Evolutionary conservation across 2,329 filamentous ascomycete genomes (phyloP), one percentile per base, ranked within the genome.

Genomic region (Epichloe uncinata): DNA sequence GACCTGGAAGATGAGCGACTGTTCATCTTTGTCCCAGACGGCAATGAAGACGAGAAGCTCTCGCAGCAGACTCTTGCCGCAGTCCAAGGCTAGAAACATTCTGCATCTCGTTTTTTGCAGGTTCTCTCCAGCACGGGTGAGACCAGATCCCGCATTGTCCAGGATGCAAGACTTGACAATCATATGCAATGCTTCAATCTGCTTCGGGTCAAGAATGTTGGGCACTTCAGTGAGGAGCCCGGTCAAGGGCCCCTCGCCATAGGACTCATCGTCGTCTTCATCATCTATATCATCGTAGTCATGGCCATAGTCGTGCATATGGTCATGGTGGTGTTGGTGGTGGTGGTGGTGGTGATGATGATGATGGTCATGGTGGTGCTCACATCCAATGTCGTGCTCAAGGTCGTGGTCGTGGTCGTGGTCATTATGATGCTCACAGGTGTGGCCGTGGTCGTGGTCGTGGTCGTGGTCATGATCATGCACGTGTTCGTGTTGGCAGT

Each of bases 171-270:
- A 90, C 71, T 96, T 95, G 59, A 97, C 84, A 52, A 96, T 94
- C 90, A 96, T 95, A 50, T 95, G 91, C 48, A 97, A 71, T 5
- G 93, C 90, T 66, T 97, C 91, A 49, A 96, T 96, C 66, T 97
- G 91, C 50, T 89, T 90, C 0, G 91, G 91, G 42, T 94, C 90
- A 33, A 97, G 74, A 37, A 96, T 95, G 56, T 97, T 85, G 33
- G 91, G 91, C 12, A 97, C 88, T 63, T 97, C 91, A 0, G 91
- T 96, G 50, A 97, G 71, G 13, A 97, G 71, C 12, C 91, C 91
- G 16, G 87, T 85, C 61, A 87, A 76, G 20, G 87, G 84, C 3
- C 87, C 86, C 56, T 89, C 83, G 15, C 78, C 82, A 57, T 85
- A 85, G n/a, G 85, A 86, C 55, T 88, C 84, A 59, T 89, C 84